A percentile compares a stretch with the other conserved stretches of the same genome.
Conservation (phyloP, 768 basidiomycete species). For the Xerocomellus amylosporus region DNA sequence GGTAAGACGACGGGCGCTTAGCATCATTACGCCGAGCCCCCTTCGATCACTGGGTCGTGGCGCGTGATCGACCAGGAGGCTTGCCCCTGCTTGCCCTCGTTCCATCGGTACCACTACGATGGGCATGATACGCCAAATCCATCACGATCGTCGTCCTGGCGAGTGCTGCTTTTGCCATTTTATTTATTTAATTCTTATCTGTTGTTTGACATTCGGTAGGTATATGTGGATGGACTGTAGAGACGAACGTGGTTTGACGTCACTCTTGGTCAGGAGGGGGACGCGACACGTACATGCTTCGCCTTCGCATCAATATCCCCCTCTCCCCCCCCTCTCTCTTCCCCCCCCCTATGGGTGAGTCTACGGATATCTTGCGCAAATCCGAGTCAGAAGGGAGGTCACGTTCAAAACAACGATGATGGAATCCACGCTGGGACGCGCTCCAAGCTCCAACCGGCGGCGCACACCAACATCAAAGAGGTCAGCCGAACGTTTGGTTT, state of each 20-base stretch:
- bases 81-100: background rate
- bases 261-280: too few relatives aligned
- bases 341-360: background rate
- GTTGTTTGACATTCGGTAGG: background rate
- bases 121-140: background rate
- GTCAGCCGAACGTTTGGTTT: background rate
- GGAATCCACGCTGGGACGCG: background rate
- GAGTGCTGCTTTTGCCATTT: background rate
- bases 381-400: background rate
- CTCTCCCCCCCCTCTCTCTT: too few relatives aligned
- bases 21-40: background rate
- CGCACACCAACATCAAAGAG: background rate
- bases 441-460: background rate
- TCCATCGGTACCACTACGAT: background rate
- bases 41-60: background rate
- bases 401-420: background rate
- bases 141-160: background rate
- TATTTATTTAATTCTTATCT: background rate
- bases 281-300: background rate
- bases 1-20: background rate
- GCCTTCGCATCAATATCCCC: too few relatives aligned
- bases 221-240: background rate
- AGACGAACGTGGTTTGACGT: background rate
- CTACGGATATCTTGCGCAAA: background rate
- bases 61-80: constrained; percentile 2